Conservation (phyloP, 2,329 filamentous ascomycete genomes). For the Talaromyces atroroseus region DNA sequence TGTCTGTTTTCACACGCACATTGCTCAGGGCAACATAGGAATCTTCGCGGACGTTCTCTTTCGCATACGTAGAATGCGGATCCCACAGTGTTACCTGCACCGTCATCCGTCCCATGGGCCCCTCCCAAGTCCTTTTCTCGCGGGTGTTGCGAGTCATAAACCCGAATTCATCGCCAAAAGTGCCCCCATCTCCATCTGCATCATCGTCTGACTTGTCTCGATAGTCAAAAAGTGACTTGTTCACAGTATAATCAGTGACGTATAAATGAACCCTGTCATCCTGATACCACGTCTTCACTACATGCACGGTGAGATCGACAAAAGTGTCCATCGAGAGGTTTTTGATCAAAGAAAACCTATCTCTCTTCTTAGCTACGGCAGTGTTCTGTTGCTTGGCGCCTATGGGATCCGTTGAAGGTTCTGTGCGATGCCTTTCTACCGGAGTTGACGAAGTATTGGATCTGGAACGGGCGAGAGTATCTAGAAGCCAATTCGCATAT, state of each 20-base stretch:
- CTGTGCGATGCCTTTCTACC: not conserved
- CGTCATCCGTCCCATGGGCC: conserved; percentile 67
- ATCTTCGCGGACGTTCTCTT: conserved; percentile 50
- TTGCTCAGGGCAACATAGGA: conserved; percentile 65
- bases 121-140: conserved; percentile 53
- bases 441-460: conserved; percentile 2
- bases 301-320: conserved; percentile 65
- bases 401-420: not conserved
- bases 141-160: conserved; percentile 39
- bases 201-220: conserved; percentile 29
- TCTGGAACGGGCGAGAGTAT: conserved; percentile 6
- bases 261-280: conserved; percentile 57
- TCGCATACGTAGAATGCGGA: conserved; percentile 58
- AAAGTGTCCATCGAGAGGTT: conserved; percentile 55
- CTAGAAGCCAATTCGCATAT: conserved; percentile 25
- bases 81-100: conserved; percentile 68
- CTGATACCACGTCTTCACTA: conserved; percentile 54
- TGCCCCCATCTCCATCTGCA: conserved; percentile 30
- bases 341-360: conserved; percentile 60
- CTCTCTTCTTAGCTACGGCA: not conserved
- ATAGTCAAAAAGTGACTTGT: conserved; percentile 58
- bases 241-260: conserved; percentile 76
- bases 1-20: conserved; percentile 58
- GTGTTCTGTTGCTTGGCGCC: not conserved
- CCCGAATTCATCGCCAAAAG: conserved; percentile 49